These are phyloP conservation scores for Cystobasidium ongulense DNA, from an alignment of 768 basidiomycete genomes.

Conservation along the genomic window DNA sequence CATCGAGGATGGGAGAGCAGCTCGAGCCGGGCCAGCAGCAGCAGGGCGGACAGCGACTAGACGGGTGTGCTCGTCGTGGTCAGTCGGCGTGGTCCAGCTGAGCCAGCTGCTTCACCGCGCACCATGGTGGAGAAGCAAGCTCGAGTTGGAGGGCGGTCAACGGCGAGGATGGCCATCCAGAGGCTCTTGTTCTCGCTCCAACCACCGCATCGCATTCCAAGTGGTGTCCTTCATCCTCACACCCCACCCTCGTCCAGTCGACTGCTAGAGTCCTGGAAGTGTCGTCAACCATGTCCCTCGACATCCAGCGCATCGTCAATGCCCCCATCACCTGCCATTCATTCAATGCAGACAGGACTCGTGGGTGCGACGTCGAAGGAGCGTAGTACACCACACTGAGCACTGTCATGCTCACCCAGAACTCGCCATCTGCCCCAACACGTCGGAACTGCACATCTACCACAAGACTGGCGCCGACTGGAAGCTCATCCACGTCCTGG, in stretches of 20 bases:
- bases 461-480: slow-evolving; percentile 60
- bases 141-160: neutral
- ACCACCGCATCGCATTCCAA: neutral
- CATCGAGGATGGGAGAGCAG: neutral
- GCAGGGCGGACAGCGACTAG: neutral
- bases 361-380: slow-evolving; percentile 52
- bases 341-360: slow-evolving; percentile 77
- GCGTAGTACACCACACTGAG: neutral
- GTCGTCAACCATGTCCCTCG: neutral
- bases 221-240: neutral
- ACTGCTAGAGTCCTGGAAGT: slow-evolving; percentile 29
- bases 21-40: neutral
- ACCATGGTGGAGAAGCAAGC: neutral
- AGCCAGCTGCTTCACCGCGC: neutral
- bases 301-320: slow-evolving; percentile 31
- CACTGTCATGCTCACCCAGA: slow-evolving; percentile 51
- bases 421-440: slow-evolving; percentile 82
- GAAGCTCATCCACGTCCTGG: slow-evolving; percentile 47
- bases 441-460: slow-evolving; percentile 77
- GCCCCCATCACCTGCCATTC: slow-evolving; percentile 79
- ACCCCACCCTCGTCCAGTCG: slow-evolving; percentile 1
- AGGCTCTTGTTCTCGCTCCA: neutral
- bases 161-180: too few relatives aligned
- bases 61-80: neutral
- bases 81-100: neutral